Conservation (phyloP, 495 filamentous ascomycete species). For the Echria macrotheca region DNA sequence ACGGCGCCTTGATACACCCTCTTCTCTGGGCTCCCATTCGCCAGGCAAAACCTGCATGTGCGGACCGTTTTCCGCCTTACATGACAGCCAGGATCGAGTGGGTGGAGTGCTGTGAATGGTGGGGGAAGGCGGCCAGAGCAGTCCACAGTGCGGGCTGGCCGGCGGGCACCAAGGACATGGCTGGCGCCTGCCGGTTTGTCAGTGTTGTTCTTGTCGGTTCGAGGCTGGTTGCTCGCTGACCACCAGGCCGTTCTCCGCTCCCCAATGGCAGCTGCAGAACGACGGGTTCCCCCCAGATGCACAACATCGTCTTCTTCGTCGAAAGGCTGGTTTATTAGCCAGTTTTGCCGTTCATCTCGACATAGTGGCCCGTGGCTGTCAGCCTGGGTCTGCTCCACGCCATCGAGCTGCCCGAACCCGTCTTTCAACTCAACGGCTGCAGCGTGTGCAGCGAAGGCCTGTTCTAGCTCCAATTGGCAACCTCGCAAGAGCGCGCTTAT, state of each 20-base stretch:
- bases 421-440: constrained; percentile 12
- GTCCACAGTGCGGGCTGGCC: constrained; percentile 9
- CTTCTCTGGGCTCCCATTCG: constrained; percentile 28
- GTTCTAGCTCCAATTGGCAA: constrained; percentile 5
- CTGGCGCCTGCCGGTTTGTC: neutral
- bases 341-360: constrained; percentile 13
- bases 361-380: constrained; percentile 3
- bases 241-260: neutral
- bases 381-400: constrained; percentile 9
- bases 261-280: constrained; percentile 11
- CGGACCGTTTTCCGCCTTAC: constrained; percentile 42
- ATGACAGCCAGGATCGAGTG: constrained; percentile 29
- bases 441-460: constrained; percentile 13
- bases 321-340: constrained; percentile 14
- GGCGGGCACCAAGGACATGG: too few species aligned
- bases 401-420: constrained; percentile 8
- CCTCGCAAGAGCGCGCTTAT: constrained; percentile 9
- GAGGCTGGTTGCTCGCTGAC: neutral
- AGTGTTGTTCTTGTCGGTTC: neutral
- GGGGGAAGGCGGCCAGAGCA: constrained; percentile 8
- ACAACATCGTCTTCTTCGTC: constrained; percentile 8
- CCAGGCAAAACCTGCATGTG: constrained; percentile 28
- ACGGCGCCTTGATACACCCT: constrained; percentile 19
- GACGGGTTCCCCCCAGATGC: constrained; percentile 6
- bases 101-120: constrained; percentile 16